Evolutionary conservation across 1,284 basidiomycete species (phyloP).

Genomic region (Rhodotorula sp.): DNA sequence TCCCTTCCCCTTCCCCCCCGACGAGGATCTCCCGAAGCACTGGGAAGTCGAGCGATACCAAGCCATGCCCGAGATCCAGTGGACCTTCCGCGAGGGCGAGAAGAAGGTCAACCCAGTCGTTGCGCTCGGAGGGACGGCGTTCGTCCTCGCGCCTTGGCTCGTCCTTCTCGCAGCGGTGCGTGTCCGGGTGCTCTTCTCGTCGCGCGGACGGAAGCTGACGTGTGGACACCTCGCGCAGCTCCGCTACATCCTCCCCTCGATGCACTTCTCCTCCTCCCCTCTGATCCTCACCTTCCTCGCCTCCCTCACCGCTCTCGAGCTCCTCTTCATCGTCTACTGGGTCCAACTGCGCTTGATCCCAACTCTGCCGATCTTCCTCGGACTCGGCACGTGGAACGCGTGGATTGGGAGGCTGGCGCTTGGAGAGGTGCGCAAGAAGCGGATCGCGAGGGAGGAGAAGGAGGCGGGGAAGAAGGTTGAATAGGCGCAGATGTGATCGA

Average conservation of each 20-base stretch:
- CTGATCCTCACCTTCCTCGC: constrained; percentile 22
- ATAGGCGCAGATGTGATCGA: background rate
- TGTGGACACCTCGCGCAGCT: background rate
- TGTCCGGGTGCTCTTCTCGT: background rate
- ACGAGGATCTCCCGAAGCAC: constrained; percentile 13
- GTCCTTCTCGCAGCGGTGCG: constrained; percentile 23
- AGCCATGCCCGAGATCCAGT: constrained; percentile 14
- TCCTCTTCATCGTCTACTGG: constrained; percentile 29
- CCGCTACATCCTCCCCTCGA: constrained; percentile 14
- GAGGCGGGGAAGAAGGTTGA: constrained; percentile 7
- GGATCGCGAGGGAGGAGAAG: constrained; percentile 9
- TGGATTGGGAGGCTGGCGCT: constrained; percentile 21
- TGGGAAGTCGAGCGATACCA: constrained; percentile 32
- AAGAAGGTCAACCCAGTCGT: constrained; percentile 8
- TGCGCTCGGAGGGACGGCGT: constrained; percentile 14
- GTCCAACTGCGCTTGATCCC: constrained; percentile 19
- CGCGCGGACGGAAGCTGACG: too few relatives aligned
- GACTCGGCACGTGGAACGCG: constrained; percentile 6
- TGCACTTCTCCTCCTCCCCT: constrained; percentile 5
- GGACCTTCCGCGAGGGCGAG: constrained; percentile 30
- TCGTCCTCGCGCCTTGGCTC: constrained; percentile 32
- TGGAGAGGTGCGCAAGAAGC: constrained; percentile 15
- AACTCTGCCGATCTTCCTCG: constrained; percentile 23
- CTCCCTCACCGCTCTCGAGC: constrained; percentile 22
- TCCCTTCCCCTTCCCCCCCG: constrained; percentile 27